Conservation (phyloP, 2,329 filamentous ascomycete species). For the Thermochaetoides dissita region DNA sequence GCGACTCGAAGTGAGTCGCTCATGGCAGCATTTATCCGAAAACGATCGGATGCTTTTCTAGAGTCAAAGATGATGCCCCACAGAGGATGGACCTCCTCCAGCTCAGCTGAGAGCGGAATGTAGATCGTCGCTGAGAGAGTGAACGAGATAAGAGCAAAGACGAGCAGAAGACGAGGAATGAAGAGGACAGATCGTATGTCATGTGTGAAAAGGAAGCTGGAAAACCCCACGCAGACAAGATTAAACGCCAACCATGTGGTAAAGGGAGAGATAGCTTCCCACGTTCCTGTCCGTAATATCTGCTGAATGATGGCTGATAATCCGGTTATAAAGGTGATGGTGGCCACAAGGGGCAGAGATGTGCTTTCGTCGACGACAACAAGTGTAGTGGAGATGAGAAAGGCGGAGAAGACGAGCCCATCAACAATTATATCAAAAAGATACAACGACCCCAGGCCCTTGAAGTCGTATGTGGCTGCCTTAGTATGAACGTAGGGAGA, state of each 20-base stretch:
- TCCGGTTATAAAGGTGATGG: slow-evolving; percentile 31
- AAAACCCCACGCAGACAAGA: slow-evolving; percentile 27
- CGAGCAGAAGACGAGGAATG: slow-evolving; percentile 26
- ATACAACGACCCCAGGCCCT: slow-evolving; percentile 30
- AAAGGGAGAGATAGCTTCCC: slow-evolving; percentile 27
- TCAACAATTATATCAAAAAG: slow-evolving; percentile 35
- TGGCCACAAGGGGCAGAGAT: slow-evolving; percentile 27
- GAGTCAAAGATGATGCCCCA: slow-evolving; percentile 35
- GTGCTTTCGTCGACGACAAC: slow-evolving; percentile 33
- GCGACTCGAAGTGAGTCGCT: slow-evolving; percentile 35
- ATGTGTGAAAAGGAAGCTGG: slow-evolving; percentile 29
- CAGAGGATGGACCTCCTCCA: slow-evolving; percentile 28
- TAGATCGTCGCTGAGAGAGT: slow-evolving; percentile 25
- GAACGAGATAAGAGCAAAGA: slow-evolving; percentile 25
- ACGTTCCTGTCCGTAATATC: slow-evolving; percentile 28
- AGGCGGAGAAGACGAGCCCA: slow-evolving; percentile 29
- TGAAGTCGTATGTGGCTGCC: slow-evolving; percentile 13
- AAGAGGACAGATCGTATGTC: slow-evolving; percentile 30
- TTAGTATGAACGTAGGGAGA: slow-evolving; percentile 16
- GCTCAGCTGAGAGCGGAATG: slow-evolving; percentile 19
- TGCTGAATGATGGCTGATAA: slow-evolving; percentile 23
- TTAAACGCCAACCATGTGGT: slow-evolving; percentile 26
- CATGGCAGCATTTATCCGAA: slow-evolving; percentile 31
- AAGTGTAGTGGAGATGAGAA: slow-evolving; percentile 30
- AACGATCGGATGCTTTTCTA: slow-evolving; percentile 33